Conservation (phyloP, 2,329 filamentous ascomycete genomes). For the Aureobasidium mangrovei region DNA sequence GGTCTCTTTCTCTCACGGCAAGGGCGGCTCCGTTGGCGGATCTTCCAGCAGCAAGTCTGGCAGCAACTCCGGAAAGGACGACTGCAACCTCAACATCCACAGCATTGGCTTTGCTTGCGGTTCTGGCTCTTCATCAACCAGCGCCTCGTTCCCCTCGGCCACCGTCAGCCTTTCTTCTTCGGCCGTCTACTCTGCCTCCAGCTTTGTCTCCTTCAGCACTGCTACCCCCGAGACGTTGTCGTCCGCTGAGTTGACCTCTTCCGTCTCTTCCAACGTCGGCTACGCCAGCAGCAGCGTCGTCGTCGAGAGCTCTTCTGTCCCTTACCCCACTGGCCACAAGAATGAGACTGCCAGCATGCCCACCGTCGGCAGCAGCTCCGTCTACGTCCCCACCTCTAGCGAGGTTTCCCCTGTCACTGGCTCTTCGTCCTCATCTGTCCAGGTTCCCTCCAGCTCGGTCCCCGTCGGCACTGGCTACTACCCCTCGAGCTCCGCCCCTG, state of each 20-base stretch:
- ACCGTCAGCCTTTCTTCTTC: not conserved
- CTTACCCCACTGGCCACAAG: conserved; percentile 3
- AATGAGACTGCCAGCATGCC: conserved; percentile 16
- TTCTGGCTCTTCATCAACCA: conserved; percentile 19
- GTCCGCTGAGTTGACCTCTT: conserved; percentile 11
- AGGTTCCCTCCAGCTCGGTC: not conserved
- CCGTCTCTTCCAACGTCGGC: not conserved
- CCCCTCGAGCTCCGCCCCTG: not conserved
- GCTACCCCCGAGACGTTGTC: conserved; percentile 23
- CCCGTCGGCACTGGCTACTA: conserved; percentile 5
- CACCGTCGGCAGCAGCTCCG: conserved; percentile 4
- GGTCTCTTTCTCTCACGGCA: conserved; percentile 59
- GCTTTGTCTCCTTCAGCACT: conserved; percentile 18
- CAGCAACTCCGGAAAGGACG: conserved; percentile 30
- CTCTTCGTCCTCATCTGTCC: not conserved
- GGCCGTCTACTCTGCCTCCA: conserved; percentile 9
- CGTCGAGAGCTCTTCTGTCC: conserved; percentile 16
- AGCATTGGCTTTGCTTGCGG: conserved; percentile 67
- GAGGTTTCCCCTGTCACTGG: conserved; percentile 1
- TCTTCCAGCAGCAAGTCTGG: conserved; percentile 15
- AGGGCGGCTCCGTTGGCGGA: conserved; percentile 29
- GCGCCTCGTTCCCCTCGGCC: not conserved
- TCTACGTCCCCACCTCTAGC: conserved; percentile 7
- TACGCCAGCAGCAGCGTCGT: conserved; percentile 15
- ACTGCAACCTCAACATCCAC: conserved; percentile 65